Base-by-base conservation (phyloP, 306 rosid genomes). In the Vigna hirtella region DNA sequence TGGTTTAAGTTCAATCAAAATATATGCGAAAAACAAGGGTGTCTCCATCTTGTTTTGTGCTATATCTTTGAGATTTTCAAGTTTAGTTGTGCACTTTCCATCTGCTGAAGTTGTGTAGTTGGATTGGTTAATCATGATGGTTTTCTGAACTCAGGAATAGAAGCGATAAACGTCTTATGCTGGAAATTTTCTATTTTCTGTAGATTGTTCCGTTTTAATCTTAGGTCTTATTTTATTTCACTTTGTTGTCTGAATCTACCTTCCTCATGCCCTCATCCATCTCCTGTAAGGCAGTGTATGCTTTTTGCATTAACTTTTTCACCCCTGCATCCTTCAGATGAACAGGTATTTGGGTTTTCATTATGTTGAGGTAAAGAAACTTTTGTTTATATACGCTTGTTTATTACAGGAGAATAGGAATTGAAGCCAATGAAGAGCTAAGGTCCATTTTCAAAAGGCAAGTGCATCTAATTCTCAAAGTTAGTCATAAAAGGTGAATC, bases 401-500 rank as follows among this genome's bases (percentile, higher is more conserved):
- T 66, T 66, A 47, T 64, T 26, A 77, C 92, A 95, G 99, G 93
- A 91, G 96, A 84, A 95, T 95, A 53, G 99, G 99, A 79, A 84
- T 88, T 40, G 99, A 93, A 83, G 99, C 98, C 45, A 93, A 95
- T 76, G 99, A 91, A 79, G 99, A 95, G 85, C 94, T 95, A 48
- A 87, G 99, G 82, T 82, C 93, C 79, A 95, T 93, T 81, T 95
- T 91, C 83, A 89, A 91, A 77, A 92, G 84, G 87, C 89, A 87
- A 78, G 97, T 95, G 75, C 98, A 92, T 84, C 97, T 95, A 70
- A 81, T 95, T 83, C 97, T 95, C 81, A 97, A 85, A 89, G 96
- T 95, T 52, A 89, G 73, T 79, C 90, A 86, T 53, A 93, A 95
- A 85, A 73, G 85, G 80, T 65, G 52, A 77, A 62, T 70, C 43